Base-by-base conservation (phyloP, 805 yeast species). In the Zygoascus biomembranicola region DNA sequence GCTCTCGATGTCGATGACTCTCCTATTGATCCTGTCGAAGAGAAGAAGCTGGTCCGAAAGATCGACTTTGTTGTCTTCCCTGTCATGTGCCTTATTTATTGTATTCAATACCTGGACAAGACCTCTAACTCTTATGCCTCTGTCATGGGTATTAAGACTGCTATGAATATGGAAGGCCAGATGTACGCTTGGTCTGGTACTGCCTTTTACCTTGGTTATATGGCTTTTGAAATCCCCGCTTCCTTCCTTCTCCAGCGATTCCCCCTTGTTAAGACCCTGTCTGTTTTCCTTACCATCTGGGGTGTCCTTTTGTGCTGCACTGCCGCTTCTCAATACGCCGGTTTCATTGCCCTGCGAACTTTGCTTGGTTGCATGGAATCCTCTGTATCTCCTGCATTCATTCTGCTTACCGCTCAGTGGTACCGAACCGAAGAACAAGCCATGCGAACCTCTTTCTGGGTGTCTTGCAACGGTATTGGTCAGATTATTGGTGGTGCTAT, bases 201-300 rank as follows among this genome's bases (percentile, higher is more conserved):
- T 1, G 75, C 80, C 6, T 82, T 81, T 58, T 82, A 81, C 61
- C 65, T 85, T 41, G 90, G 90, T 2, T 85, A 83, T 63, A 66
- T 85, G 46, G 72, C 69, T 8, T 81, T 80, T 61, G 83, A 80
- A 59, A 68, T 77, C 53, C 79, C 82, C 5, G 73, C 77, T 2
- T 65, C 72, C 10, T 61, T 68, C 47, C 46, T 75, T 1, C 62
- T 82, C 31, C 90, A 85, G 65, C 72, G 72, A 51, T 76, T 81
- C 51, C 85, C 84, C 2, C 72, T 84, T 8, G 57, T 49, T 16
- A 58, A 58, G 43, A 44, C 45, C 23, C 48, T 58, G 13, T 19
- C 53, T 8, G 19, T 52, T 6, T 39, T 31, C 42, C 41, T 56
- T n/a, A 31, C 52, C 2, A 14, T 43, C 16, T 58, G 61, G 61